Evolutionary conservation across 495 filamentous ascomycete genomes (phyloP).

Genomic region (Clavariopsis aquatica): DNA sequence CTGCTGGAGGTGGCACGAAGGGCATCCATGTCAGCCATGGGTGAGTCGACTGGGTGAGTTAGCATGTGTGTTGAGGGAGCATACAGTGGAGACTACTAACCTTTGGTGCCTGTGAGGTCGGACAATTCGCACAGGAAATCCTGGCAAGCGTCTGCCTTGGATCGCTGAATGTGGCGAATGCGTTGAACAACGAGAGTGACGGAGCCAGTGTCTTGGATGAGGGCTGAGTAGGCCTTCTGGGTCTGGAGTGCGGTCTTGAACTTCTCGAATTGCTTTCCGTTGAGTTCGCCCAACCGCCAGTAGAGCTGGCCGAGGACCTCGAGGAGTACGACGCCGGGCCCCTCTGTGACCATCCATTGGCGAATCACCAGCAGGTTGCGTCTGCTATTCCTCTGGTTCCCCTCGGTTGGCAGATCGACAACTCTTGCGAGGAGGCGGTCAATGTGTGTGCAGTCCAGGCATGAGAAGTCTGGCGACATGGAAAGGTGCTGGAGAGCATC

Average conservation of each 20-base stretch:
- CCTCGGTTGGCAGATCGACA: conserved; percentile 32
- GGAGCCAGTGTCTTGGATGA: conserved; percentile 22
- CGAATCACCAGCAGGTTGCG: conserved; percentile 32
- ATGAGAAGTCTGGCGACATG: conserved; percentile 31
- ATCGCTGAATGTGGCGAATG: conserved; percentile 31
- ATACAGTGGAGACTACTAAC: conserved; percentile 12
- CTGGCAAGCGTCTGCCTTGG: conserved; percentile 35
- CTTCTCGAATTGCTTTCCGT: conserved; percentile 33
- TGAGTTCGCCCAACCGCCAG: conserved; percentile 33
- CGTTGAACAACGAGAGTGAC: conserved; percentile 29
- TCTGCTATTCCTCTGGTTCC: conserved; percentile 31
- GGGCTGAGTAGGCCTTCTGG: conserved; percentile 20
- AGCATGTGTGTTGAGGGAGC: not conserved
- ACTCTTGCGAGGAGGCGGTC: conserved; percentile 32
- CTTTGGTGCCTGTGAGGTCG: conserved; percentile 26
- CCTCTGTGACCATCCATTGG: conserved; percentile 34
- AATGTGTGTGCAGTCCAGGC: conserved; percentile 32
- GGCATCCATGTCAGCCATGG: conserved; percentile 22
- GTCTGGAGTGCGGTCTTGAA: conserved; percentile 26
- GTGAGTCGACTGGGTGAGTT: conserved; percentile 25
- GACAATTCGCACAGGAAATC: conserved; percentile 31
- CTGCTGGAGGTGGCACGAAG: conserved; percentile 24
- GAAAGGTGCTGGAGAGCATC: conserved; percentile 34
- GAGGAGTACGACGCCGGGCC: conserved; percentile 29
- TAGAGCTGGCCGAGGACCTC: conserved; percentile 34